These are phyloP conservation scores for Gyromitra esculenta DNA, from an alignment of 2,329 filamentous ascomycete species.

Conservation along the genomic window DNA sequence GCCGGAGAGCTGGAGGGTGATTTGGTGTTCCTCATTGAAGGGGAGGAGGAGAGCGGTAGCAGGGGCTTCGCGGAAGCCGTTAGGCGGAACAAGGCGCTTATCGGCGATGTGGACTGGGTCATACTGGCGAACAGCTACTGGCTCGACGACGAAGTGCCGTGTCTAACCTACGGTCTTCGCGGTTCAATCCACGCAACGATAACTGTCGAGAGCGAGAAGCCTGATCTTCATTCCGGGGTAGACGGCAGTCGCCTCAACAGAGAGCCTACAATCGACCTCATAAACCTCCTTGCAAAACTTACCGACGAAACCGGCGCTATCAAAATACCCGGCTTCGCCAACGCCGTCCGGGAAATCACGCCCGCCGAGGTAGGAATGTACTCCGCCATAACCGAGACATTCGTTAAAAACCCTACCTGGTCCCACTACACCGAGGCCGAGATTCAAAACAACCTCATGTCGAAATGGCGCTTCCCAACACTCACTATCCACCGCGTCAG, in stretches of 20 bases:
- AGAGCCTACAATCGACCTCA: slow-evolving; percentile 90
- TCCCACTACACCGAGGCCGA: slow-evolving; percentile 69
- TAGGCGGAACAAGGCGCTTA: slow-evolving; percentile 79
- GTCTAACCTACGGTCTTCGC: slow-evolving; percentile 90
- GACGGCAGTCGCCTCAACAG: slow-evolving; percentile 90
- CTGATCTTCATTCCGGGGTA: slow-evolving; percentile 95
- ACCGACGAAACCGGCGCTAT: slow-evolving; percentile 83
- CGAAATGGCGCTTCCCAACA: slow-evolving; percentile 93
- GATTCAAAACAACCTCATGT: slow-evolving; percentile 87
- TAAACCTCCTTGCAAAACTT: slow-evolving; percentile 80
- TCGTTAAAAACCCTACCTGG: slow-evolving; percentile 46
- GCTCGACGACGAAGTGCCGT: slow-evolving; percentile 95
- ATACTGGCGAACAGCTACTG: slow-evolving; percentile 97
- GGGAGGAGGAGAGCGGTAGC: slow-evolving; percentile 94
- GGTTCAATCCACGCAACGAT: slow-evolving; percentile 94
- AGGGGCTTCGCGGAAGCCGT: slow-evolving; percentile 88
- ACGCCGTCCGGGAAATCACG: slow-evolving; percentile 55
- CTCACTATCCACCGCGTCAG: slow-evolving; percentile 93
- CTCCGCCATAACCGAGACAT: slow-evolving; percentile 55
- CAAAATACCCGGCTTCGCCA: slow-evolving; percentile 72
- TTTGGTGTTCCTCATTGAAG: slow-evolving; percentile 92
- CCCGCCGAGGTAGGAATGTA: slow-evolving; percentile 57
- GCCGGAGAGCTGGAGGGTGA: slow-evolving; percentile 86
- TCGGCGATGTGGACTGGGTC: slow-evolving; percentile 93
- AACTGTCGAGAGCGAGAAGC: slow-evolving; percentile 83